These are phyloP conservation scores for Artemisia annua DNA, from an alignment of 129 eudicot species.

Conservation along the genomic window DNA sequence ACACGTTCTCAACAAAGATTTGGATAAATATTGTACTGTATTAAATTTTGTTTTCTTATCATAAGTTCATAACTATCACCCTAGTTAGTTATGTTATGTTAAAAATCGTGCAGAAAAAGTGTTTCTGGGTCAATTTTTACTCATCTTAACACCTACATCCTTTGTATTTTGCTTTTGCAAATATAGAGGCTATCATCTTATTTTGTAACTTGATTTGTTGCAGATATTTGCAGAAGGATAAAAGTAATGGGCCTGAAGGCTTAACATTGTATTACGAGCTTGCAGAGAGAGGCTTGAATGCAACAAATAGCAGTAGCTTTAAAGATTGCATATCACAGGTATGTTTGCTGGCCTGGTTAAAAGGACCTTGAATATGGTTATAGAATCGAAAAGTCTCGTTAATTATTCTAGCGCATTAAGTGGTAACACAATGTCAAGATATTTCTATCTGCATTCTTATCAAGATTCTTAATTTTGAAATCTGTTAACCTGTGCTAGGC, in stretches of 20 bases:
- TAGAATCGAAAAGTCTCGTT: neutral
- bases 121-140: no score
- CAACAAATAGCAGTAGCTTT: slow-evolving; percentile 40
- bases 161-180: neutral
- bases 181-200: no score
- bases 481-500: neutral
- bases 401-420: neutral
- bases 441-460: neutral
- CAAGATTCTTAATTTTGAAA: neutral
- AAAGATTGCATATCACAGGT: slow-evolving; percentile 78
- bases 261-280: slow-evolving; percentile 70
- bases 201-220: slow-evolving; percentile 16
- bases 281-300: slow-evolving; percentile 88
- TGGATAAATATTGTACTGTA: no score
- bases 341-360: neutral
- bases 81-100: no score
- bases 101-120: no score
- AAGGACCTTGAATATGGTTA: no score
- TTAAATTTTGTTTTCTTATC: no score
- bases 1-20: no score
- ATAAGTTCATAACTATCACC: no score
- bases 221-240: slow-evolving; percentile 88
- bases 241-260: slow-evolving; percentile 92
- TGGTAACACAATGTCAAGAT: neutral
- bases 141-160: no score